phyloP scores from a whole-genome alignment of 768 basidiomycete genomes.

The Paxillus involutus region DNA sequence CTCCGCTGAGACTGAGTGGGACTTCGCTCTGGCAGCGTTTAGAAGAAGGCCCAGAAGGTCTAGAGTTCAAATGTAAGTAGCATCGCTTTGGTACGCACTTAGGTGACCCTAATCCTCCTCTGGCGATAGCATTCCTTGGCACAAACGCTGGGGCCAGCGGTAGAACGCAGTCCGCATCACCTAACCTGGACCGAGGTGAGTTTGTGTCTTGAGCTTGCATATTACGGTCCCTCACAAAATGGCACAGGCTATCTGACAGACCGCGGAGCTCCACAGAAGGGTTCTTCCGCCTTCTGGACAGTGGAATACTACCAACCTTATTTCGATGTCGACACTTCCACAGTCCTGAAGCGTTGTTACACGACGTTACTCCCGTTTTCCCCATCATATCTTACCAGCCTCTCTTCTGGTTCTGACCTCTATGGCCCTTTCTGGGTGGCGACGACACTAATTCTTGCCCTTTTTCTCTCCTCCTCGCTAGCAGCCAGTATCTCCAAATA shows the following conservation, averaged over 20 bases:
- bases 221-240: background rate
- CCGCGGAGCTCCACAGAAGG: conserved; percentile 42
- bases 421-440: conserved; percentile 98
- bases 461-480: conserved; percentile 93
- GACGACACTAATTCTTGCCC: conserved; percentile 88
- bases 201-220: conserved; percentile 4
- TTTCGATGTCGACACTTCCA: conserved; percentile 86
- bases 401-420: conserved; percentile 57
- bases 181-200: conserved; percentile 53
- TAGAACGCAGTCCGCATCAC: conserved; percentile 23
- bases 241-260: conserved; percentile 65
- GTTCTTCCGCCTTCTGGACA: conserved; percentile 67
- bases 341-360: conserved; percentile 73
- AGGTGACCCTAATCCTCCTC: background rate
- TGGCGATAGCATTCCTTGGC: conserved; percentile 54
- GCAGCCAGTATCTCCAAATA: conserved; percentile 87
- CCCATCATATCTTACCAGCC: conserved; percentile 60
- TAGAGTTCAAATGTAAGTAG: conserved; percentile 69
- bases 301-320: conserved; percentile 85
- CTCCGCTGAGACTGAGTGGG: background rate
- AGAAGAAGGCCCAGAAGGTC: conserved; percentile 66
- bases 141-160: conserved; percentile 34
- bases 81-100: background rate
- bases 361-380: conserved; percentile 75
- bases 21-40: conserved; percentile 38